Evolutionary conservation across 2,329 filamentous ascomycete genomes (phyloP).

Genomic region (Cercospora beticola): DNA sequence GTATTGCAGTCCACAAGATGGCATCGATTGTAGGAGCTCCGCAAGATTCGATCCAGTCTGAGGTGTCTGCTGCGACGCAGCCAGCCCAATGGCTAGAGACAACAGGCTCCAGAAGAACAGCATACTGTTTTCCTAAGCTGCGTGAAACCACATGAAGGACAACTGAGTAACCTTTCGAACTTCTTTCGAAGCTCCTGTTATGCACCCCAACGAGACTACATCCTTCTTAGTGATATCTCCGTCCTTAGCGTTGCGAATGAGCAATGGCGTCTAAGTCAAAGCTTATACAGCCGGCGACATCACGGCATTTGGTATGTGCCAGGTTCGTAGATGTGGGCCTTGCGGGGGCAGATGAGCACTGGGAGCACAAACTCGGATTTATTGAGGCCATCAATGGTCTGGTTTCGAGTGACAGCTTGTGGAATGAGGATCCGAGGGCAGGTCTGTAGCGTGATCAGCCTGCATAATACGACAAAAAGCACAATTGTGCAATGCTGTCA

Average conservation of each 20-base stretch:
- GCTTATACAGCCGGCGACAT: background rate
- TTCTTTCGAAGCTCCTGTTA: background rate
- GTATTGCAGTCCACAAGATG: slow-evolving; percentile 18
- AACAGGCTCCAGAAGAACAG: background rate
- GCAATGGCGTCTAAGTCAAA: background rate
- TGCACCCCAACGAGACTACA: background rate
- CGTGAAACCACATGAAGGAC: background rate
- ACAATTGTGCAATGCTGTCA: background rate
- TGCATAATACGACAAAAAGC: background rate
- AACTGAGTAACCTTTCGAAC: background rate
- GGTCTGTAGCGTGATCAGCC: background rate
- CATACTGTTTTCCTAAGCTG: background rate
- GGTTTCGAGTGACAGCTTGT: background rate
- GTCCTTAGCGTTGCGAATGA: background rate
- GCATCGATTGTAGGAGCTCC: slow-evolving; percentile 11
- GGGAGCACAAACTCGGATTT: background rate
- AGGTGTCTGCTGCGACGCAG: slow-evolving; percentile 9
- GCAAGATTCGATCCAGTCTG: background rate
- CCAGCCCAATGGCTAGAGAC: background rate
- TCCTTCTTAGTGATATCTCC: background rate
- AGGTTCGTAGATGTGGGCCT: background rate
- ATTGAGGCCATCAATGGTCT: background rate
- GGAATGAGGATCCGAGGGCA: background rate
- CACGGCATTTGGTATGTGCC: background rate
- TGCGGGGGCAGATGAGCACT: background rate